Evolutionary conservation across 2,329 filamentous ascomycete species (phyloP).

Genomic region (Phoma herbarum): DNA sequence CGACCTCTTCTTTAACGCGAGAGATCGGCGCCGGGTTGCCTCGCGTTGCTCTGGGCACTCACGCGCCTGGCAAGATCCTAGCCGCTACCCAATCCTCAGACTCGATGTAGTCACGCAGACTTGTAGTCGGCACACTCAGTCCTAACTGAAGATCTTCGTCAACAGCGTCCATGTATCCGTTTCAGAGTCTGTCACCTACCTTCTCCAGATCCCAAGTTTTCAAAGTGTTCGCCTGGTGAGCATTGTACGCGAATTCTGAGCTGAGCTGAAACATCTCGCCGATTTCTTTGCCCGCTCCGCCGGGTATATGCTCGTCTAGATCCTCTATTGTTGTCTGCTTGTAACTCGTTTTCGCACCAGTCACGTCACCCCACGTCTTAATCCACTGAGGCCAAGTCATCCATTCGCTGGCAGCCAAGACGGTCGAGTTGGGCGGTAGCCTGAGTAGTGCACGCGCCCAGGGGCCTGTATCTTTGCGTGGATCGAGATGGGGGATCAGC

Average conservation of each 20-base stretch:
- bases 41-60: not conserved
- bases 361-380: not conserved
- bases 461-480: not conserved
- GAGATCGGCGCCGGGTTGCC: not conserved
- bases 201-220: conserved; percentile 5
- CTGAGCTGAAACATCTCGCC: not conserved
- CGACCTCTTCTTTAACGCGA: too few species aligned
- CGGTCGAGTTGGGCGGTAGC: not conserved
- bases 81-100: conserved; percentile 8
- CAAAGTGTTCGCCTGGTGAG: conserved; percentile 30
- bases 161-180: not conserved
- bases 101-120: conserved; percentile 19
- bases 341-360: not conserved
- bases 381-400: not conserved
- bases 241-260: conserved; percentile 47
- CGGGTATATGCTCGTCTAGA: not conserved
- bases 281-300: not conserved
- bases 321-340: not conserved
- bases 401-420: not conserved
- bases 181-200: not conserved
- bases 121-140: conserved; percentile 20
- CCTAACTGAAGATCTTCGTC: conserved; percentile 20
- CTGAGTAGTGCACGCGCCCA: not conserved
- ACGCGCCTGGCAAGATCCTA: conserved; percentile 16
- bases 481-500: not conserved